Conservation (phyloP, 1,284 basidiomycete species). For the Papiliotrema flavescens region DNA sequence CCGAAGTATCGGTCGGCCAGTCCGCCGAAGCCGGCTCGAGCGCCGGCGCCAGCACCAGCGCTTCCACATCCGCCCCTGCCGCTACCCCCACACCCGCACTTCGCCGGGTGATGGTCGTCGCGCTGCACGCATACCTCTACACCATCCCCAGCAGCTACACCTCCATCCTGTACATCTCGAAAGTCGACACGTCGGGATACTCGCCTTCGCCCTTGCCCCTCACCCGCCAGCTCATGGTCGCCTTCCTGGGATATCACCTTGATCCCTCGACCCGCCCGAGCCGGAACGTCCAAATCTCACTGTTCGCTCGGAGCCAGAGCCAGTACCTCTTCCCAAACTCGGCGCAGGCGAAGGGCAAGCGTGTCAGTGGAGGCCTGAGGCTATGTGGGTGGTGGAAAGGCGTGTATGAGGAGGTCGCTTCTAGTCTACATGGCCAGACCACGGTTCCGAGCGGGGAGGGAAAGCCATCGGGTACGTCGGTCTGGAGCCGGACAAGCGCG, state of each 20-base stretch:
- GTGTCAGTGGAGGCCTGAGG: slow-evolving; percentile 69
- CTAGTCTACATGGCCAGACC: slow-evolving; percentile 40
- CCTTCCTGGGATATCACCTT: slow-evolving; percentile 67
- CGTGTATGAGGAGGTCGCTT: slow-evolving; percentile 60
- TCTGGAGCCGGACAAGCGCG: too few species aligned
- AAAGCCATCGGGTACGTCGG: too few species aligned
- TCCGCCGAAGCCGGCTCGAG: neutral
- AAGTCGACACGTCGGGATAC: slow-evolving; percentile 90
- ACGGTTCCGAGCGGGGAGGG: slow-evolving; percentile 15
- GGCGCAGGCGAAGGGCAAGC: slow-evolving; percentile 68
- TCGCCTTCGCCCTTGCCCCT: slow-evolving; percentile 55
- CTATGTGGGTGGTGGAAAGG: slow-evolving; percentile 93
- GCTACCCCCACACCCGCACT: neutral
- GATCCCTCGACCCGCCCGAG: slow-evolving; percentile 61
- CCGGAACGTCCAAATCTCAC: slow-evolving; percentile 68
- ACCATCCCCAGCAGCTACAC: slow-evolving; percentile 54
- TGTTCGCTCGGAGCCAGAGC: slow-evolving; percentile 85
- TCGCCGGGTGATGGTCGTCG: slow-evolving; percentile 57
- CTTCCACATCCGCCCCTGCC: neutral
- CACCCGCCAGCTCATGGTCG: slow-evolving; percentile 64
- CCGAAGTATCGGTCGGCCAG: neutral
- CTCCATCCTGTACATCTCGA: slow-evolving; percentile 83
- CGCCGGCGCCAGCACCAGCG: neutral
- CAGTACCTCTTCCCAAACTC: slow-evolving; percentile 96
- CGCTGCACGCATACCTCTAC: slow-evolving; percentile 79